Base-by-base conservation (phyloP, 768 basidiomycete genomes). In the Paxillus rubicundulus region DNA sequence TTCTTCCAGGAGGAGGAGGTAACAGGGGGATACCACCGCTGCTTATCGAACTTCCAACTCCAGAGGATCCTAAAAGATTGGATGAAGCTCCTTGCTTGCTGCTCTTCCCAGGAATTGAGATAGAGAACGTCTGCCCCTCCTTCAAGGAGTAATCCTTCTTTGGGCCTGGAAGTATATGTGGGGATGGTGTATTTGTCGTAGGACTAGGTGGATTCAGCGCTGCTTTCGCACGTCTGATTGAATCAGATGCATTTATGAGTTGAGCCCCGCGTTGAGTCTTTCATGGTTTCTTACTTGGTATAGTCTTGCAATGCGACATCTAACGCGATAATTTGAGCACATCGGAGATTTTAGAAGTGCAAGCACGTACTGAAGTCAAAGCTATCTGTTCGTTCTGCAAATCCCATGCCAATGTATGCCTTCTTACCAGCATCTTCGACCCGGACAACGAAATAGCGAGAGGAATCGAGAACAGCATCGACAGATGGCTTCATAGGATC, bases 391-490 rank as follows among this genome's bases (percentile, higher is more conserved):
- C 92, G 80, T 65, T 95, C 93, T 18, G 81, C 80, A 67, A 94
- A 98, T 14, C 94, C 94, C 80, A 97, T 86, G 5, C 94, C 94
- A 52, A 98, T 92, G 63, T 92, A 94, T 2, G 95, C 94, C 66
- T 90, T 88, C 68, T 81, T 85, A 18, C 92, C 92, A 14, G 75
- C 77, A 60, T 95, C 93, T 67, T 97, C 94, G 2, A 97, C 88
- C 49, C 92, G 80, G 38, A 97, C 76, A 14, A 96, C 94, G 65
- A 98, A 98, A 67, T 98, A 98, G 44, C 94, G 84, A 10, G 93
- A 95, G 1, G 92, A 95, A 68, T 98, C 94, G 24, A 97, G 77
- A 14, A 95, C 93, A n/a, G 91, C 88, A 59, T 98, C 94, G n/a
- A 98, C 90, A 27, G 82, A 85, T 5, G 92, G 90, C 52, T 83